phyloP scores from a whole-genome alignment of 768 basidiomycete genomes.

The Amanita subjunquillea region DNA sequence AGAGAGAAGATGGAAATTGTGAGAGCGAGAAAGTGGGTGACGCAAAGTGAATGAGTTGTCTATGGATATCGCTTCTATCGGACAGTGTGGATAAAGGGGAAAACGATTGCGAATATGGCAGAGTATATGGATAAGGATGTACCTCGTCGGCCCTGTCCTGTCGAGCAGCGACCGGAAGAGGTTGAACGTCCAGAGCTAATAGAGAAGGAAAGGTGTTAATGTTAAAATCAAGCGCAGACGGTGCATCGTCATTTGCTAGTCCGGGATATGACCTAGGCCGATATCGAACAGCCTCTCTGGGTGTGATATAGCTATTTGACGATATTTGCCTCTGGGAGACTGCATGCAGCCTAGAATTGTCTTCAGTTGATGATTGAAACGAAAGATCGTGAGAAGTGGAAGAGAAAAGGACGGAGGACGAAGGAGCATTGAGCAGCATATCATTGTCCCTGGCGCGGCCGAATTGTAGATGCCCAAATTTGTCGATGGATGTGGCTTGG shows the following conservation, averaged over 20 bases:
- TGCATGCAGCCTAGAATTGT: background rate
- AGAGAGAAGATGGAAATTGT: background rate
- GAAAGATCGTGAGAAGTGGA: background rate
- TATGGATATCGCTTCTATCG: background rate
- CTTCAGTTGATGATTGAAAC: background rate
- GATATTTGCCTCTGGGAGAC: background rate
- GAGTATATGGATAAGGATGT: background rate
- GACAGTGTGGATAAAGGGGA: background rate
- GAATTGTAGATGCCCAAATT: background rate
- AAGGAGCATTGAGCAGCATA: background rate
- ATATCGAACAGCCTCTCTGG: background rate
- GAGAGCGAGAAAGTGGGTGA: background rate
- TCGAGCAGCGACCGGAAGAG: background rate
- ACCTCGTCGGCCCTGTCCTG: background rate
- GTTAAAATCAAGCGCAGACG: slow-evolving; percentile 5
- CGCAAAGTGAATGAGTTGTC: background rate
- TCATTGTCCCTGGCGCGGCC: background rate
- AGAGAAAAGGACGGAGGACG: background rate
- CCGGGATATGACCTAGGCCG: background rate
- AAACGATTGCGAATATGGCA: background rate
- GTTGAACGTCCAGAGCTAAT: background rate
- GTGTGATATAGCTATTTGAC: background rate
- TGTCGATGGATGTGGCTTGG: background rate
- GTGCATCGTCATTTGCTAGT: slow-evolving; percentile 1
- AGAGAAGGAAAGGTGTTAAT: slow-evolving; percentile 4